Evolutionary conservation across 441 rosid species (phyloP), one percentile per base, ranked within the genome.

Genomic region (Populus hybrid): DNA sequence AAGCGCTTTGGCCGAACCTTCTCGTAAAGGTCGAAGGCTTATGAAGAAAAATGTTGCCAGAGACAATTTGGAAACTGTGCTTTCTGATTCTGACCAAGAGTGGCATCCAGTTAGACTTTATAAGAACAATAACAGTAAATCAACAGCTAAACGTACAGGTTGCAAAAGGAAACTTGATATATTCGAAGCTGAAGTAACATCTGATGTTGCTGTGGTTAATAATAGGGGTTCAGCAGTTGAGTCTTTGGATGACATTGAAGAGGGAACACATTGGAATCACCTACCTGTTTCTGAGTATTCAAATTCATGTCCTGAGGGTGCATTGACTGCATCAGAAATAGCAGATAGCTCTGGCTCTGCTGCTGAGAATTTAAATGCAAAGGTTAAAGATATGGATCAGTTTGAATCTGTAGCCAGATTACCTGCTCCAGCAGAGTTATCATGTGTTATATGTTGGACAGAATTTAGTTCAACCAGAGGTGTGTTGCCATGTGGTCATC

Each of bases 401-500:
- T 79, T 71, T 42, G 81, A 84, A 67, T 74, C 76, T 73, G 63
- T 59, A 72, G 75, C 74, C 20, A 65, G 78, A 45, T 79, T 76
- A 68, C 74, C 88, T 9, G 73, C 81, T 76, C 79, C 93, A 75
- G 20, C 75, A 67, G 91, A 90, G 21, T 83, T 93, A 72, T 93
- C 99, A 42, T 96, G 99, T 80, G 92, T 87, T 75, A 96, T 96
- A 87, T 96, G 99, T 77, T 91, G 91, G 96, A 96, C 97, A 2
- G 97, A 93, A 70, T 94, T 92, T 79, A 86, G 94, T 83, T 80
- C 95, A 77, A 96, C 89, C 36, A 93, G 99, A 83, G 99, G 98
- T 75, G 76, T 93, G 73, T 86, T 96, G 86, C 88, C 95, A 59
- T 96, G 99, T 81, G 98, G 98, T 74, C 99, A 96, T 84, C 91